Percentiles rank a stretch among this genome's conserved stretches.
phyloP scores from a whole-genome alignment of 441 rosid species.

The Syzygium syzygioides region DNA sequence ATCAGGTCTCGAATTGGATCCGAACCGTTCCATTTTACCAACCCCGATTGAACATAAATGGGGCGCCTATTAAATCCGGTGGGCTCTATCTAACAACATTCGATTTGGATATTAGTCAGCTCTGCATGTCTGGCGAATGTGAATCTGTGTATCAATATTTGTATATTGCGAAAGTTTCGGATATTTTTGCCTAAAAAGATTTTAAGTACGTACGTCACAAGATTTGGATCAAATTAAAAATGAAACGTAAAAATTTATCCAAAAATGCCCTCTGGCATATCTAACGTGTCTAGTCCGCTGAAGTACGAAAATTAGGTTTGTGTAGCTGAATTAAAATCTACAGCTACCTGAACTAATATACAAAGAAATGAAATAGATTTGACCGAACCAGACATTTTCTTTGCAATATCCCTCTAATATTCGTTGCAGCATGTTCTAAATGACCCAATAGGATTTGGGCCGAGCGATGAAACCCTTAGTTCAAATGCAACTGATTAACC shows the following conservation, averaged over 20 bases:
- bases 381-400: background rate
- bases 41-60: background rate
- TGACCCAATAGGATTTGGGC: background rate
- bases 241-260: background rate
- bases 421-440: background rate
- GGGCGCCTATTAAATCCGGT: background rate
- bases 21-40: background rate
- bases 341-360: background rate
- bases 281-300: background rate
- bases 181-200: too few relatives aligned
- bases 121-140: background rate
- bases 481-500: background rate
- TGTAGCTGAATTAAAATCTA: background rate
- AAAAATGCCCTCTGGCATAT: background rate
- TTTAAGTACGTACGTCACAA: background rate
- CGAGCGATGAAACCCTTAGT: background rate
- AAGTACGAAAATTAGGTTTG: background rate
- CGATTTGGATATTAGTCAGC: background rate
- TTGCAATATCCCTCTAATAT: background rate
- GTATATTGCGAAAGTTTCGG: background rate
- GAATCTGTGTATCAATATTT: background rate
- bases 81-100: background rate
- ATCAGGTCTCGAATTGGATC: background rate
- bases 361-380: background rate
- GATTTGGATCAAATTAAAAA: background rate